Conservation (phyloP, 2,329 filamentous ascomycete genomes). For the Colletotrichum sp. region DNA sequence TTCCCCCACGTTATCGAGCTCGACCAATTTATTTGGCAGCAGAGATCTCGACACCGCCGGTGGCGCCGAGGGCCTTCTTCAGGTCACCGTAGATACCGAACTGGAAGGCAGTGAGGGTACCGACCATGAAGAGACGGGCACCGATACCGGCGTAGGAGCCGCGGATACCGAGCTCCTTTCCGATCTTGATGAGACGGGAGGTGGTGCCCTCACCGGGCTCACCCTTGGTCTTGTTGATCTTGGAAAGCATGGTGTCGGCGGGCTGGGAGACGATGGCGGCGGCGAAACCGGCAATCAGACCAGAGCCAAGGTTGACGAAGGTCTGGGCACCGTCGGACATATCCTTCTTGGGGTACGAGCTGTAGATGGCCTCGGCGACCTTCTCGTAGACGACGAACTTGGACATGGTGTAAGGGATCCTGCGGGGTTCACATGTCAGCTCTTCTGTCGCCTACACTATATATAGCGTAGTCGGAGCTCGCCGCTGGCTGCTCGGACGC, state of each 20-base stretch:
- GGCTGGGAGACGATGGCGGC: conserved; percentile 88
- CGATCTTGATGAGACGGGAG: conserved; percentile 85
- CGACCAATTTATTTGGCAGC: conserved; percentile 40
- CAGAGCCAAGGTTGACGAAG: conserved; percentile 74
- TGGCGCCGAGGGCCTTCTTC: conserved; percentile 68
- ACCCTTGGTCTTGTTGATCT: conserved; percentile 96
- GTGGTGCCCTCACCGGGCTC: conserved; percentile 84
- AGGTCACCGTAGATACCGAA: conserved; percentile 86
- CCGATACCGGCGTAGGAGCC: conserved; percentile 84
- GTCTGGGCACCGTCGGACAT: conserved; percentile 76
- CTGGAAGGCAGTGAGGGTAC: conserved; percentile 79
- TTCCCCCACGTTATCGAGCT: neutral
- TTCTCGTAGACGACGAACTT: conserved; percentile 96
- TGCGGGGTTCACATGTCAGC: conserved; percentile 34
- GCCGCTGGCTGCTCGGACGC: neutral
- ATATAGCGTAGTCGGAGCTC: neutral
- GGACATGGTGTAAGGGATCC: conserved; percentile 92
- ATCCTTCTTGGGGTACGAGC: conserved; percentile 71
- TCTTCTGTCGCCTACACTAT: neutral
- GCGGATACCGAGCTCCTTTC: conserved; percentile 79
- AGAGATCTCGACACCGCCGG: conserved; percentile 76
- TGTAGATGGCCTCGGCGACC: conserved; percentile 78
- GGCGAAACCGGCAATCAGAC: conserved; percentile 72
- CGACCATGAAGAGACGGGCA: conserved; percentile 69
- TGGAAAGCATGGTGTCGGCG: conserved; percentile 91